These are phyloP conservation scores for Phytophthora megakarya DNA, from an alignment of 352 stramenopile species.

Conservation along the genomic window DNA sequence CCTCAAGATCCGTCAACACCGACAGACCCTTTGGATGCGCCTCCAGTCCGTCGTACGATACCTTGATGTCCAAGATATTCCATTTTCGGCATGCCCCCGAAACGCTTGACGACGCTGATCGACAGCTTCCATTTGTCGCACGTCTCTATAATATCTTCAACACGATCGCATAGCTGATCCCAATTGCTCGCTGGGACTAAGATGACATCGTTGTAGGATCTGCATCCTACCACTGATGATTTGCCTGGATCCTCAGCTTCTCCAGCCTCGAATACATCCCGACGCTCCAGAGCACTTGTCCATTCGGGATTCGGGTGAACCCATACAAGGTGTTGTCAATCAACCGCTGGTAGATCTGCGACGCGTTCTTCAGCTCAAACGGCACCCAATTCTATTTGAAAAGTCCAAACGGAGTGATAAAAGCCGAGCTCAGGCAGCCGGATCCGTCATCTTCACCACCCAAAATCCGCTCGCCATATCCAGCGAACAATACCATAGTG, in stretches of 20 bases:
- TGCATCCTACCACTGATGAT: slow-evolving; percentile 1
- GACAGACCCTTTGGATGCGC: too few species aligned
- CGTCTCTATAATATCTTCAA: slow-evolving; percentile 11
- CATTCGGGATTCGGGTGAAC: too few species aligned
- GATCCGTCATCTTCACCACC: too few species aligned
- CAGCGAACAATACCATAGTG: slow-evolving; percentile 29
- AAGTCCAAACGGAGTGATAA: too few species aligned
- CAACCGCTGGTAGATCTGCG: too few species aligned
- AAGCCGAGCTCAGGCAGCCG: too few species aligned
- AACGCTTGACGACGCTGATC: slow-evolving; percentile 37
- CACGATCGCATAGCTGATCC: slow-evolving; percentile 10
- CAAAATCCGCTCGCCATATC: too few species aligned
- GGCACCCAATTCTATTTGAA: too few species aligned
- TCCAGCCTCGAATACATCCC: background rate
- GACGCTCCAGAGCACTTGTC: too few species aligned
- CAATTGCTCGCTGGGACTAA: slow-evolving; percentile 9
- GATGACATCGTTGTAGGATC: slow-evolving; percentile 43
- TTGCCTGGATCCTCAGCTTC: background rate
- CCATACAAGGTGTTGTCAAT: too few species aligned
- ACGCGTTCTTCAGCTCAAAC: too few species aligned
- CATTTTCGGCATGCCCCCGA: slow-evolving; percentile 12
- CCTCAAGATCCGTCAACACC: too few species aligned
- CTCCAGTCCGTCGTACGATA: background rate
- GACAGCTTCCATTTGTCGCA: slow-evolving; percentile 28
- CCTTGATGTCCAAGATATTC: slow-evolving; percentile 24